A percentile compares a stretch with the other conserved stretches of the same genome.
Conservation (phyloP, 2,329 filamentous ascomycete species). For the Penicillium sp. region DNA sequence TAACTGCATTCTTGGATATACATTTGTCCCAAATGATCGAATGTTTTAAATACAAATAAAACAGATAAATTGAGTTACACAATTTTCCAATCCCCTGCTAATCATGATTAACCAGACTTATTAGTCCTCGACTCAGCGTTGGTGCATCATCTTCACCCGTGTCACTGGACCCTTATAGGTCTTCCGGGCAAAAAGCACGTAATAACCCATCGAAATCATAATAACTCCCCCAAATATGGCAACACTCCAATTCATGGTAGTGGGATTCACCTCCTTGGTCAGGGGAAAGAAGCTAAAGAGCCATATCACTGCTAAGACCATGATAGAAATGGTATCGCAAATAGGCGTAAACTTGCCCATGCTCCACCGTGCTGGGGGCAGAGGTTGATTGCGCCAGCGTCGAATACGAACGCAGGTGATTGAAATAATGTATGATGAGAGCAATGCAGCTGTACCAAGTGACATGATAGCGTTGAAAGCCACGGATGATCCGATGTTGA, state of each 20-base stretch:
- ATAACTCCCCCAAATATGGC: slow-evolving; percentile 55
- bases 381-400: slow-evolving; percentile 48
- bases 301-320: slow-evolving; percentile 49
- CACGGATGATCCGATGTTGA: slow-evolving; percentile 58
- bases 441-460: slow-evolving; percentile 49
- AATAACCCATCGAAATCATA: slow-evolving; percentile 38
- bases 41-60: no score
- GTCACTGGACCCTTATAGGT: slow-evolving; percentile 41
- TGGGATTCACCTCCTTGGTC: slow-evolving; percentile 37
- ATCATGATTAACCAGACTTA: background rate
- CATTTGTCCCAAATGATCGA: no score
- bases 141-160: slow-evolving; percentile 24
- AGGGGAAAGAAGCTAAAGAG: slow-evolving; percentile 55
- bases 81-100: background rate
- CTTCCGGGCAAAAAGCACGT: slow-evolving; percentile 42
- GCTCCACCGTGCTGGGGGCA: slow-evolving; percentile 54
- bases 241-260: slow-evolving; percentile 57
- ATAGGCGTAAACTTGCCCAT: slow-evolving; percentile 53
- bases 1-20: no score
- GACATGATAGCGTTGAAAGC: slow-evolving; percentile 54
- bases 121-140: background rate
- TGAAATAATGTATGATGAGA: slow-evolving; percentile 54
- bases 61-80: background rate
- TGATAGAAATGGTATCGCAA: slow-evolving; percentile 51
- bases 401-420: slow-evolving; percentile 56